Conservation (phyloP, 495 filamentous ascomycete genomes). For the Neurospora sp. region DNA sequence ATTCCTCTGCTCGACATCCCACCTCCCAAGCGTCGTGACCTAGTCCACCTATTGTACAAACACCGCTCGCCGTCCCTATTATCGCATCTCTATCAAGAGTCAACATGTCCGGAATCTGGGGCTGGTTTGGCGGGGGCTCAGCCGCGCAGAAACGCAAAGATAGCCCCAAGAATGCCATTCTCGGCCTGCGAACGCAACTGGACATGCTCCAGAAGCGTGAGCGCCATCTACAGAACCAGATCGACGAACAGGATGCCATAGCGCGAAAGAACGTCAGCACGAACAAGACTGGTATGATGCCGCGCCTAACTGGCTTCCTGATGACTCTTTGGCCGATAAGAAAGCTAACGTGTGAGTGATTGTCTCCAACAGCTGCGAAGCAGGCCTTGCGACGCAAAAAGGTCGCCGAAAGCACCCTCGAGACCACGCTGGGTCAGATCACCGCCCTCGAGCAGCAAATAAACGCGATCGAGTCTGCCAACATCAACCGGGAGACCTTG, state of each 20-base stretch:
- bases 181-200: constrained; percentile 76
- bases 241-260: constrained; percentile 83
- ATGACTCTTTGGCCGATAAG: not conserved
- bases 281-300: constrained; percentile 75
- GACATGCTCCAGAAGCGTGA: constrained; percentile 98
- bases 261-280: constrained; percentile 83
- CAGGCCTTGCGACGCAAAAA: constrained; percentile 93
- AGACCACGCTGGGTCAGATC: constrained; percentile 83
- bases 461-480: constrained; percentile 92
- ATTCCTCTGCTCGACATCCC: not conserved
- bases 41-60: not conserved
- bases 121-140: constrained; percentile 69
- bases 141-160: constrained; percentile 79
- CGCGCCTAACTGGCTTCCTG: not conserved
- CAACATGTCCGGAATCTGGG: constrained; percentile 59
- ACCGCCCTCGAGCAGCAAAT: constrained; percentile 90
- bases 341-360: constrained; percentile 10
- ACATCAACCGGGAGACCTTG: constrained; percentile 96
- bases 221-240: constrained; percentile 79
- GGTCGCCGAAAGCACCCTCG: constrained; percentile 77
- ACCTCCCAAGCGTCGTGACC: not conserved
- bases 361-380: constrained; percentile 59
- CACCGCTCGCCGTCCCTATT: not conserved
- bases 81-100: not conserved
- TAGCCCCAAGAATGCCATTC: constrained; percentile 92